Evolutionary conservation across 768 basidiomycete genomes (phyloP).

Genomic region (Tephrocybe rancida): DNA sequence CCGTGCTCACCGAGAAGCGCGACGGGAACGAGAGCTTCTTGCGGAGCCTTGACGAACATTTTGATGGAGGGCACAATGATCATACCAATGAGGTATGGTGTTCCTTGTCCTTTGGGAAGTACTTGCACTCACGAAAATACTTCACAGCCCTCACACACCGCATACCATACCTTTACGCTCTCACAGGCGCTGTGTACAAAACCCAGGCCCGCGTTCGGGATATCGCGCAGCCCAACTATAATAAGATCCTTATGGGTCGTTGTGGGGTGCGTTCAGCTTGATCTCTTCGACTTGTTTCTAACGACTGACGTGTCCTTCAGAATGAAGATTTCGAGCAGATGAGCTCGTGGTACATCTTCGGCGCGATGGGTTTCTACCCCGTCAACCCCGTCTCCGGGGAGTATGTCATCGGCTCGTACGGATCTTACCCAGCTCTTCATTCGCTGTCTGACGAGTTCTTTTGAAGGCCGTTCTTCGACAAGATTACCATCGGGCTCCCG

Average conservation of each 20-base stretch:
- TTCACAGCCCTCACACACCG: constrained; percentile 77
- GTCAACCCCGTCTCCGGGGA: constrained; percentile 79
- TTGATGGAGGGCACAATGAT: constrained; percentile 70
- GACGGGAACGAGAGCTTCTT: constrained; percentile 73
- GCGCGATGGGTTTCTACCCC: constrained; percentile 82
- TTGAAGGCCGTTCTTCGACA: constrained; percentile 50
- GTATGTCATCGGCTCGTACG: constrained; percentile 77
- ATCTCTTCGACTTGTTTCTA: background rate
- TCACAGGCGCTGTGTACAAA: constrained; percentile 71
- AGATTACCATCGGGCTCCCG: constrained; percentile 59
- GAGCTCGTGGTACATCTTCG: constrained; percentile 89
- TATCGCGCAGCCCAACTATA: constrained; percentile 67
- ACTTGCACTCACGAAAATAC: too few relatives aligned
- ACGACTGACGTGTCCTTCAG: constrained; percentile 32
- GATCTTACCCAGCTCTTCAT: constrained; percentile 8
- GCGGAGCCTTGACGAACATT: constrained; percentile 62
- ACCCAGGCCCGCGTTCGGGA: constrained; percentile 72
- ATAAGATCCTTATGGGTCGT: constrained; percentile 66
- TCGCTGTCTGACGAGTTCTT: background rate
- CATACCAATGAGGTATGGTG: constrained; percentile 73
- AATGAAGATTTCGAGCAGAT: constrained; percentile 93
- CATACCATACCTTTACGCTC: constrained; percentile 80
- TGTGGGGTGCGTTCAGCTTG: constrained; percentile 57
- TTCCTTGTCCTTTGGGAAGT: background rate
- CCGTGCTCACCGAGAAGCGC: constrained; percentile 58